Base-by-base conservation (phyloP, 169 alveolate genomes). In the Eimeria acervulina region DNA sequence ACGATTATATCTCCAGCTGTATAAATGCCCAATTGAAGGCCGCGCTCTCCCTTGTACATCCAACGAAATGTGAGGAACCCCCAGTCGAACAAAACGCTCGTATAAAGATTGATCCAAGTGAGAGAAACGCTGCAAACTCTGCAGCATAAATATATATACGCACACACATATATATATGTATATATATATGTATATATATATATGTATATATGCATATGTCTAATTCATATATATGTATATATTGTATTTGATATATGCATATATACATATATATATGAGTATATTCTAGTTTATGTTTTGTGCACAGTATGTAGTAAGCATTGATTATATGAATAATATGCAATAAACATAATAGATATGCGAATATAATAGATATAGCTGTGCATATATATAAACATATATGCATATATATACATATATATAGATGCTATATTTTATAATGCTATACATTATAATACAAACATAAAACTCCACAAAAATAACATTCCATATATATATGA, bases 11-110 rank as follows among this genome's bases (percentile, higher is more conserved):
- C 97, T 97, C 98, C 98, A 98, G 95, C 98, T 97, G 97, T 97
- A 99, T 42, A 99, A 96, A 68, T 96, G 95, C 47, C 99, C 98
- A 42, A 99, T 97, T 91, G 97, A 98, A 38, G 98, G 98, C 95
- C 99, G 95, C 84, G 98, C 98, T 33, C 99, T 97, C 33, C 99
- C 99, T 96, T 98, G 99, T 80, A 95, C 96, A 94, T 98, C 97
- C 80, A 98, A 97, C 88, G 92, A 95, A 61, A 98, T 96, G 47
- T 97, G 95, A 28, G 99, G 99, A 19, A 97, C 96, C 93, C 97
- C 97, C 89, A 98, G 97, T 21, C 99, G 97, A 68, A 98, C 96
- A 84, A 98, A 96, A 93, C 98, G 97, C 52, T 96, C 95, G 90
- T 95, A 97, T 63, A 98, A 96, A 38, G 99, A 97, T 96, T 98